phyloP scores from a whole-genome alignment of 805 yeast species.

The Cyberlindnera amylophila region DNA sequence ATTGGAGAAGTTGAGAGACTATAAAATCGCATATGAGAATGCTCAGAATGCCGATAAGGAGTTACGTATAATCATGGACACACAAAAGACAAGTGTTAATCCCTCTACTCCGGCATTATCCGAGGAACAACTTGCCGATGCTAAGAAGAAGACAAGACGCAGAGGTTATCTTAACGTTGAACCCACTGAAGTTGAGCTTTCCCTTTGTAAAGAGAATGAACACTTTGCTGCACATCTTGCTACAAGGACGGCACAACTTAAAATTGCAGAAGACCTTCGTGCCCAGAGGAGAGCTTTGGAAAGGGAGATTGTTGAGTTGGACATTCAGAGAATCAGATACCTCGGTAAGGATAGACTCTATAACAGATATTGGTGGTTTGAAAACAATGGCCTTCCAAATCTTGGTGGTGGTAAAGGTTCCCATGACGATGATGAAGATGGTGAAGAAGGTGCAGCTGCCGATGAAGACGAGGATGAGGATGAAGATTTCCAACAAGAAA shows the following conservation, averaged over 20 bases:
- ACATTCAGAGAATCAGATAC: slow-evolving; percentile 69
- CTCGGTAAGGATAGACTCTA: slow-evolving; percentile 81
- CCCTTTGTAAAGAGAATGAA: slow-evolving; percentile 35
- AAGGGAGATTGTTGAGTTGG: slow-evolving; percentile 59
- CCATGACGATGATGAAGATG: slow-evolving; percentile 25
- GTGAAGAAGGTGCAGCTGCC: slow-evolving; percentile 35
- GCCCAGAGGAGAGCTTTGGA: slow-evolving; percentile 52
- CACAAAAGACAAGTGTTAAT: slow-evolving; percentile 1
- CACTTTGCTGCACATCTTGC: slow-evolving; percentile 42
- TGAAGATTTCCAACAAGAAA: slow-evolving; percentile 46
- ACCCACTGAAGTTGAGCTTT: slow-evolving; percentile 38
- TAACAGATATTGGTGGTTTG: slow-evolving; percentile 96
- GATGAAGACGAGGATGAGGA: slow-evolving; percentile 43
- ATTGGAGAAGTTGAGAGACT: slow-evolving; percentile 60
- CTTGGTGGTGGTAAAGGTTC: slow-evolving; percentile 35
- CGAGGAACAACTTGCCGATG: neutral
- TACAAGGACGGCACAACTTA: slow-evolving; percentile 37
- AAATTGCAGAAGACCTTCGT: slow-evolving; percentile 42
- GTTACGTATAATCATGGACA: slow-evolving; percentile 30
- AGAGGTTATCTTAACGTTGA: slow-evolving; percentile 33
- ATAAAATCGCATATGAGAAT: slow-evolving; percentile 47
- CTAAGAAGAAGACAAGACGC: slow-evolving; percentile 26
- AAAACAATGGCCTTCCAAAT: slow-evolving; percentile 73
- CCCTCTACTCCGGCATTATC: neutral
- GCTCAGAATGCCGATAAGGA: slow-evolving; percentile 45